phyloP scores from a whole-genome alignment of 768 basidiomycete genomes.

The Russula sp. region DNA sequence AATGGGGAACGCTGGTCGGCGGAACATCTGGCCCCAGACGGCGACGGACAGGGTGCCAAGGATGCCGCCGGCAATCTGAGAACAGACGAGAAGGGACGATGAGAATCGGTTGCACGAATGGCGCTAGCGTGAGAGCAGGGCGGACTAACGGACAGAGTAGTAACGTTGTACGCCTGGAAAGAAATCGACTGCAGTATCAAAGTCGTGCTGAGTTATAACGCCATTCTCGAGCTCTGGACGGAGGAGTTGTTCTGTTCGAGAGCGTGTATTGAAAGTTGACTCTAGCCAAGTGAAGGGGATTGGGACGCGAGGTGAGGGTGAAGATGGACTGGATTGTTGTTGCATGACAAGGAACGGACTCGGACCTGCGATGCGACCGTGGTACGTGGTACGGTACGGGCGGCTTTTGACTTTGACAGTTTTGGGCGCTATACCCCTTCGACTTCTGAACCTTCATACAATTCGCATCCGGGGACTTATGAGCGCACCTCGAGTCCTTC shows the following conservation, averaged over 20 bases:
- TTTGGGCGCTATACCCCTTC: constrained; percentile 15
- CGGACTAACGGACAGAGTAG: constrained; percentile 33
- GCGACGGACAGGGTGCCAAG: constrained; percentile 29
- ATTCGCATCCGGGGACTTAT: constrained; percentile 23
- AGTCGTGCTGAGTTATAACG: constrained; percentile 48
- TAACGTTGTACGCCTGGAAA: constrained; percentile 44
- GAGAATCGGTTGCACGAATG: constrained; percentile 15
- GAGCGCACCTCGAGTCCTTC: constrained; percentile 11
- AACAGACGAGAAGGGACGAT: constrained; percentile 11
- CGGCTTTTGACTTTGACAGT: too few relatives aligned
- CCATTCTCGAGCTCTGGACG: constrained; percentile 49
- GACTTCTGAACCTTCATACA: neutral
- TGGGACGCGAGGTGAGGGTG: constrained; percentile 24
- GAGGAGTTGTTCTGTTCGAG: constrained; percentile 42
- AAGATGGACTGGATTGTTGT: neutral
- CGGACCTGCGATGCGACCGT: neutral
- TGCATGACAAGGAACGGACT: neutral
- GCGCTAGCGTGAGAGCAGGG: constrained; percentile 18
- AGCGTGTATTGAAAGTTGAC: constrained; percentile 40
- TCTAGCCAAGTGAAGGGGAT: constrained; percentile 37
- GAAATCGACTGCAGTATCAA: constrained; percentile 48
- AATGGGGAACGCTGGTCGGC: constrained; percentile 29
- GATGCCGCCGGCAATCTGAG: constrained; percentile 27
- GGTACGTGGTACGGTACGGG: too few relatives aligned
- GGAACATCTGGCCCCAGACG: constrained; percentile 27